Evolutionary conservation across 345 rosid species (phyloP).

Genomic region (Eucalyptus leucophloia): DNA sequence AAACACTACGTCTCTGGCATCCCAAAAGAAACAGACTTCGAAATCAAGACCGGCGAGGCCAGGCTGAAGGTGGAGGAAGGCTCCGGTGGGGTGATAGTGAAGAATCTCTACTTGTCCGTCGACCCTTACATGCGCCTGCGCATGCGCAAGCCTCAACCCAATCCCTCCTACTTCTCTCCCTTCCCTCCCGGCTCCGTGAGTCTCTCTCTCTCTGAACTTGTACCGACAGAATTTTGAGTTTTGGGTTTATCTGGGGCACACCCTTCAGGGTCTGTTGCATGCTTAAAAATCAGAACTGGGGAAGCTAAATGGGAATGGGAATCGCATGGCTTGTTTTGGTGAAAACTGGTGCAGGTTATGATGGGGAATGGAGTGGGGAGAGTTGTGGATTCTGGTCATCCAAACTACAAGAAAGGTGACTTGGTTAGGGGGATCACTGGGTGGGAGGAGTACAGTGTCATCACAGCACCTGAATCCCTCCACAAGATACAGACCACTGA

Average conservation of each 20-base stretch:
- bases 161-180: not conserved
- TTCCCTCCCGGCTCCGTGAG: not conserved
- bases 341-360: not conserved
- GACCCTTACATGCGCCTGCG: not conserved
- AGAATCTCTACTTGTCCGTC: not conserved
- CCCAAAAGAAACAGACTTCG: conserved; percentile 1
- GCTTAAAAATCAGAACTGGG: not conserved
- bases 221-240: not conserved
- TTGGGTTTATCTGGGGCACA: not conserved
- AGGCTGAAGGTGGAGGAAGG: not conserved
- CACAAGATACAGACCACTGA: not conserved
- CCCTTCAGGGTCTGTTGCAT: not conserved
- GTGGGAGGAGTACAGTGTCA: not conserved
- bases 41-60: not conserved
- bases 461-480: not conserved
- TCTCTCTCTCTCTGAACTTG: not conserved
- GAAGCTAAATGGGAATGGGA: not conserved
- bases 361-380: not conserved
- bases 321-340: not conserved
- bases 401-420: not conserved
- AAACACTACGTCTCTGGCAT: not conserved
- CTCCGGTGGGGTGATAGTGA: not conserved
- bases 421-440: not conserved
- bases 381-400: not conserved
- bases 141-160: not conserved